Percentiles rank a stretch among this genome's conserved stretches.
phyloP scores from a whole-genome alignment of 768 basidiomycete genomes.

The Suillus clintonianus region DNA sequence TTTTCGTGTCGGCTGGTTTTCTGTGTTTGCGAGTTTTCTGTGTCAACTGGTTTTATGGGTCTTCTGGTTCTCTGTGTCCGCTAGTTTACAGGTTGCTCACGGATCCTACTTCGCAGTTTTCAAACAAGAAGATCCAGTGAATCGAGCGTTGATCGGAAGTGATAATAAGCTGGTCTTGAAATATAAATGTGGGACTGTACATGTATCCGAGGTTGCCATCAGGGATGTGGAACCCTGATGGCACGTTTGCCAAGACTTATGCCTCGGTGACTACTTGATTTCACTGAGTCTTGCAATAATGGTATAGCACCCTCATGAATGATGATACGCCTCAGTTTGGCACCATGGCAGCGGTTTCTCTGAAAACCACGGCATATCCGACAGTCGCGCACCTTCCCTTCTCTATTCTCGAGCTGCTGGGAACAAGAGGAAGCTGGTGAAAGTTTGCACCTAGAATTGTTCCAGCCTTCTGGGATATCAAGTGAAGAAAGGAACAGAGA shows the following conservation, averaged over 20 bases:
- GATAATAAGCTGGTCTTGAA: not conserved
- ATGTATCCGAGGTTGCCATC: too few relatives aligned
- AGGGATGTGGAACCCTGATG: too few relatives aligned
- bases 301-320: not conserved
- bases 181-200: not conserved
- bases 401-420: not conserved
- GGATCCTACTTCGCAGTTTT: constrained; percentile 1
- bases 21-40: not conserved
- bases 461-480: not conserved
- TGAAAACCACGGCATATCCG: not conserved
- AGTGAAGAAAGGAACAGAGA: not conserved
- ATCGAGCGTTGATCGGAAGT: not conserved
- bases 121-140: constrained; percentile 4
- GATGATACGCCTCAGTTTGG: not conserved
- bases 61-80: constrained; percentile 3
- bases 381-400: not conserved
- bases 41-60: not conserved
- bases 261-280: not conserved
- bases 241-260: not conserved
- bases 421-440: not conserved
- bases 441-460: not conserved
- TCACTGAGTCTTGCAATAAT: not conserved
- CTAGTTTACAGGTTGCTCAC: not conserved
- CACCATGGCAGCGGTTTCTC: not conserved
- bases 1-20: not conserved